Evolutionary conservation across 2,329 filamentous ascomycete species (phyloP).

Genomic region (Pezizomycotina sp.): DNA sequence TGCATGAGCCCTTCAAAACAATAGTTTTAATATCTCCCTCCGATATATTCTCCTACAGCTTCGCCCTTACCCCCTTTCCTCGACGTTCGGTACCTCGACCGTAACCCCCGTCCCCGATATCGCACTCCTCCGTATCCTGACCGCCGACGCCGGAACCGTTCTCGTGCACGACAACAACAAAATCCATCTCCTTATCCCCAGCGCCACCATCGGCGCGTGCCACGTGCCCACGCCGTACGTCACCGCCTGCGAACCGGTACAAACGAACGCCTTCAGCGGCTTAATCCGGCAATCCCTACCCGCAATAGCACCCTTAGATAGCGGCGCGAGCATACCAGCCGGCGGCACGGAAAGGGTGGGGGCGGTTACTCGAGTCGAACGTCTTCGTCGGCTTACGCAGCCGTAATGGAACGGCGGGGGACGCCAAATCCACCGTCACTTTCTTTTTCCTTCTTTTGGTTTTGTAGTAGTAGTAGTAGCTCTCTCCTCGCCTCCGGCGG

Average conservation of each 20-base stretch:
- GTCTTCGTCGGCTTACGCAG: too few species aligned
- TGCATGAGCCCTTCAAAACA: too few species aligned
- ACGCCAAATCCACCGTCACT: too few species aligned
- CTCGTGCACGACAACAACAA: constrained; percentile 75
- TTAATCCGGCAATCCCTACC: constrained; percentile 51
- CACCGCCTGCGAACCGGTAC: constrained; percentile 61
- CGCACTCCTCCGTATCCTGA: constrained; percentile 82
- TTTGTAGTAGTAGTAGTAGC: constrained; percentile 9
- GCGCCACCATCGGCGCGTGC: constrained; percentile 91
- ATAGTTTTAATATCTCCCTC: too few species aligned
- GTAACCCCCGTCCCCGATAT: constrained; percentile 28
- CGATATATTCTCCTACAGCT: too few species aligned
- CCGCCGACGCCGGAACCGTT: constrained; percentile 63
- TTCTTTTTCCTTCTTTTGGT: too few species aligned
- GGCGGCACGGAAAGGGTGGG: constrained; percentile 31
- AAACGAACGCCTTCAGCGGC: constrained; percentile 60
- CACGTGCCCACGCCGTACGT: constrained; percentile 84
- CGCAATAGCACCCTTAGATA: too few species aligned
- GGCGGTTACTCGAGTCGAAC: too few species aligned
- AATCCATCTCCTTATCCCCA: constrained; percentile 61
- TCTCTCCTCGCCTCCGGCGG: constrained; percentile 9
- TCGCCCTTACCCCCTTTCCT: constrained; percentile 12
- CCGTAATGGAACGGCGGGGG: constrained; percentile 29
- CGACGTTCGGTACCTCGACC: constrained; percentile 19
- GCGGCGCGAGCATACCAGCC: constrained; percentile 27